Evolutionary conservation across 2,329 filamentous ascomycete species (phyloP).

Genomic region (Penicillium aurantiogriseum): DNA sequence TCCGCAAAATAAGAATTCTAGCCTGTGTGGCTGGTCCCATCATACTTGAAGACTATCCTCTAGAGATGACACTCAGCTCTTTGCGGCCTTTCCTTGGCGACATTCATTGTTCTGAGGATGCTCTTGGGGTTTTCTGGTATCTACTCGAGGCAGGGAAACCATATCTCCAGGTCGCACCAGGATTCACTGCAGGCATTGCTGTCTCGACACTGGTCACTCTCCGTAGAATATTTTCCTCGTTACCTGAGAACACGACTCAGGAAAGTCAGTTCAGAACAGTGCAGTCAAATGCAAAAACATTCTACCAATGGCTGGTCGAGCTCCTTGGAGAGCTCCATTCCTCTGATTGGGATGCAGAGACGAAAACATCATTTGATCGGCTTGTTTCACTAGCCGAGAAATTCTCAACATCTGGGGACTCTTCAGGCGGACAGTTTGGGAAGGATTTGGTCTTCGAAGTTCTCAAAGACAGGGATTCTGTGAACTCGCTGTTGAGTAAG

Average conservation of each 20-base stretch:
- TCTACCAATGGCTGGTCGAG: conserved; percentile 74
- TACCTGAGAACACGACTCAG: conserved; percentile 76
- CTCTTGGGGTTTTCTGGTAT: conserved; percentile 81
- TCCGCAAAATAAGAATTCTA: conserved; percentile 81
- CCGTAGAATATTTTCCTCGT: conserved; percentile 69
- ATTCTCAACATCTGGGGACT: conserved; percentile 67
- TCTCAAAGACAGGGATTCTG: conserved; percentile 66
- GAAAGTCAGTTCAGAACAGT: conserved; percentile 78
- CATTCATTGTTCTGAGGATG: conserved; percentile 84
- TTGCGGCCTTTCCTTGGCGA: conserved; percentile 77
- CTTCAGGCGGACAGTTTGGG: conserved; percentile 68
- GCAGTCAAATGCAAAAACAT: conserved; percentile 69
- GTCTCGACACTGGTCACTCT: conserved; percentile 78
- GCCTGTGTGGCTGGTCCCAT: conserved; percentile 72
- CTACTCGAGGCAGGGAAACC: conserved; percentile 66
- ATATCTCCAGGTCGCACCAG: conserved; percentile 65
- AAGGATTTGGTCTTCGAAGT: conserved; percentile 77
- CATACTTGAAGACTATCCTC: conserved; percentile 73
- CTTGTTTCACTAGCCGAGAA: conserved; percentile 69
- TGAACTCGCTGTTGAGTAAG: conserved; percentile 69
- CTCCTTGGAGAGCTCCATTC: conserved; percentile 66
- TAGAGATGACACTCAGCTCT: conserved; percentile 86
- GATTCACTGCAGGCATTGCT: conserved; percentile 77
- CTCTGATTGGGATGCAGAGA: conserved; percentile 47
- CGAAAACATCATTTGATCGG: conserved; percentile 59